A percentile compares a stretch with the other conserved stretches of the same genome.
phyloP scores from a whole-genome alignment of 2,329 filamentous ascomycete species.

The Fusarium sp. region DNA sequence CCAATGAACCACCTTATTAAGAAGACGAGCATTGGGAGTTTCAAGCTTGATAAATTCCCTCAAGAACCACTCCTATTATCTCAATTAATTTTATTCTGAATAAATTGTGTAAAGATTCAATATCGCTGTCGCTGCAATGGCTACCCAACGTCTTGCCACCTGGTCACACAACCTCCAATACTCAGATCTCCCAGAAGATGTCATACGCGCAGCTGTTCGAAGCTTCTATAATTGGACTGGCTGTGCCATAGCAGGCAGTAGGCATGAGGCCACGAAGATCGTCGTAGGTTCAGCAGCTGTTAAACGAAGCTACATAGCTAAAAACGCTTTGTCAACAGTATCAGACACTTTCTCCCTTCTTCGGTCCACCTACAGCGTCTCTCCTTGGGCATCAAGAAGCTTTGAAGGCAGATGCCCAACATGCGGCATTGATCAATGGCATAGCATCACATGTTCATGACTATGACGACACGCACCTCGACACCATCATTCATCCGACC shows the following conservation, averaged over 20 bases:
- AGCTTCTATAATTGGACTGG: constrained; percentile 13
- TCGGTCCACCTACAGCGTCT: background rate
- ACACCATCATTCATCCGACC: constrained; percentile 5
- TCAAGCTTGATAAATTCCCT: too few relatives aligned
- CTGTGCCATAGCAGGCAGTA: constrained; percentile 3
- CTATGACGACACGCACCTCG: constrained; percentile 11
- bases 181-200: constrained; percentile 6
- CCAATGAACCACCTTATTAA: background rate
- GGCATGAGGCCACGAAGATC: constrained; percentile 1
- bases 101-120: background rate
- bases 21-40: background rate
- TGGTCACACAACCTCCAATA: constrained; percentile 11
- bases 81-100: background rate
- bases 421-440: background rate
- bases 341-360: background rate
- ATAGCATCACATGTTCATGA: constrained; percentile 16
- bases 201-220: background rate
- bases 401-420: background rate
- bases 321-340: background rate
- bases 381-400: background rate
- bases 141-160: constrained; percentile 2
- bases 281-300: background rate
- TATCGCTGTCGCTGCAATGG: background rate
- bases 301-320: background rate
- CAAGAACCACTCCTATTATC: background rate